Conservation (phyloP, 2,329 filamentous ascomycete genomes). For the Verticillium nonalfalfae region DNA sequence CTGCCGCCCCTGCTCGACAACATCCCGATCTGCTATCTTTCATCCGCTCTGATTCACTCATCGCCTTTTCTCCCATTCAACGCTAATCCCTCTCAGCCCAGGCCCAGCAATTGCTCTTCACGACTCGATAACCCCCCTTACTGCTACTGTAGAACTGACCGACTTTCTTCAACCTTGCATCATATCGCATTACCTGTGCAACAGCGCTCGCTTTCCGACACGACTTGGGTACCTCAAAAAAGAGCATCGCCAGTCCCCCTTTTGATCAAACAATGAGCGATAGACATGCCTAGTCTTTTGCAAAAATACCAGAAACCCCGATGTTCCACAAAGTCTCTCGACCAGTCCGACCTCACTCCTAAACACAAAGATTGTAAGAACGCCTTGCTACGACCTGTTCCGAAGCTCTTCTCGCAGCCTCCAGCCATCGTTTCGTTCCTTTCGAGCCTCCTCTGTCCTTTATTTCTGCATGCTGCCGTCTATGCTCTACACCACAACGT, state of each 20-base stretch:
- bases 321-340: background rate
- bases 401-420: background rate
- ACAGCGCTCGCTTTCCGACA: background rate
- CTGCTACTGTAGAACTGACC: background rate
- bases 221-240: background rate
- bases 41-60: background rate
- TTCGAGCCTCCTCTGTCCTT: background rate
- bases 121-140: background rate
- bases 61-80: background rate
- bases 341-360: background rate
- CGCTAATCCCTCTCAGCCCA: background rate
- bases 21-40: background rate
- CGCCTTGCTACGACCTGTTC: background rate
- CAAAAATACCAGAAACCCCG: constrained; percentile 13
- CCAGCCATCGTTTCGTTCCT: background rate
- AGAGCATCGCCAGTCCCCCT: background rate
- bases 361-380: constrained; percentile 1
- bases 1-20: background rate
- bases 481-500: background rate
- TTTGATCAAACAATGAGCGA: constrained; percentile 6
- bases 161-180: background rate
- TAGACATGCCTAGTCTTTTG: constrained; percentile 23
- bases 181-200: background rate
- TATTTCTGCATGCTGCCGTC: no score
- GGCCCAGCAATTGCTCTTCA: background rate